Base-by-base conservation (phyloP, 163 green algal species). In the Scenedesmus sp. region DNA sequence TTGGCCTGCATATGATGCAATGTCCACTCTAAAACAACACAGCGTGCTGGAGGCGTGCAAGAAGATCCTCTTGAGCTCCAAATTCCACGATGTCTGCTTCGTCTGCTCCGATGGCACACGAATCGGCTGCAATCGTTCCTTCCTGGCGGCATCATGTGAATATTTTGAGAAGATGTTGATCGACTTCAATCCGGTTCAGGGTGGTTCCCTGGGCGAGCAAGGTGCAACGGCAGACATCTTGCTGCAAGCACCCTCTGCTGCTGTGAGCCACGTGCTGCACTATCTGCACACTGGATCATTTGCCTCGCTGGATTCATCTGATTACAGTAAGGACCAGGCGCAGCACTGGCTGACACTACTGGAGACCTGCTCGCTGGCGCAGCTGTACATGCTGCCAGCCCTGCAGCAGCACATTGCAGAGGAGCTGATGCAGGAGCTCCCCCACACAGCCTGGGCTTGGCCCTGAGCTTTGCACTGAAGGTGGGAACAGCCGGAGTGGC, bases 141-240 rank as follows among this genome's bases (percentile, higher is more conserved):
- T 88, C 22, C 42, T 93, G 49, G 87, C 87, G 5, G 86, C 80
- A 26, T 61, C 70, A n/a, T 91, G 81, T 72, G 87, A 92, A 33
- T 93, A 89, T 68, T 93, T 92, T 61, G 61, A 89, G 9, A 72
- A 79, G 40, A 61, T 93, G 79, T 87, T 93, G 30, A 89, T 87
- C 43, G 59, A 72, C 20, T 72, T 72, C 59, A 72, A 72, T 24
- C 22, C 59, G 20, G 59, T 72, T 72, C 59, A 72, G 4, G 59
- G 59, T 22, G 68, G 61, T 30, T 42, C 43, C 30, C 42, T 89
- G 1, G 40, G 10, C 22, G 84, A 89, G 72, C 59, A 72, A 1
- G 22, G 1, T 7, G 10, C 84, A n/a, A 26, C 12, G 1, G 35
- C 22, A 9, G 42, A 68, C 44, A 90, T 82, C 13, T 20, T 5